Percentiles rank a stretch among this genome's conserved stretches.
Evolutionary conservation across 1,284 basidiomycete species (phyloP).

Genomic region (Hortiboletus rubellus): DNA sequence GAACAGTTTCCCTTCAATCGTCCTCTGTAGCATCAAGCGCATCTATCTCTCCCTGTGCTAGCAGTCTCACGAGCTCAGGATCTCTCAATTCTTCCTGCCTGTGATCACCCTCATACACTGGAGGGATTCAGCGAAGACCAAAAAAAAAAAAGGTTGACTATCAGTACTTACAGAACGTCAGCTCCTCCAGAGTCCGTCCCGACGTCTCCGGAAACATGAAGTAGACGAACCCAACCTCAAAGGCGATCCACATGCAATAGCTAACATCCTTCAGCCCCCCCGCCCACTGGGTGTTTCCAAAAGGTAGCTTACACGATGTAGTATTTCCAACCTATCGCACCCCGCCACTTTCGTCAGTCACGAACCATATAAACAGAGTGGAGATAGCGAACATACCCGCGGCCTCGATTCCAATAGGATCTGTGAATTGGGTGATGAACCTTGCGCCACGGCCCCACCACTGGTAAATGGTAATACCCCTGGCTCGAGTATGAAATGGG

Average conservation of each 20-base stretch:
- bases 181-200: constrained; percentile 54
- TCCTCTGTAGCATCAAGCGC: too few relatives aligned
- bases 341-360: not conserved
- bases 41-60: too few relatives aligned
- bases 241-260: constrained; percentile 36
- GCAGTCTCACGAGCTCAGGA: too few relatives aligned
- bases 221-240: constrained; percentile 49
- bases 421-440: constrained; percentile 10
- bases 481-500: constrained; percentile 19
- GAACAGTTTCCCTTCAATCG: too few relatives aligned
- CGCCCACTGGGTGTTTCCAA: not conserved
- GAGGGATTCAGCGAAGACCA: too few relatives aligned
- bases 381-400: constrained; percentile 1
- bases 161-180: constrained; percentile 43
- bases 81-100: too few relatives aligned
- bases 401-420: constrained; percentile 17
- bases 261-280: not conserved
- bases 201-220: constrained; percentile 57
- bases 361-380: not conserved
- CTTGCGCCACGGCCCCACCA: constrained; percentile 9
- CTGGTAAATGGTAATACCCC: constrained; percentile 19
- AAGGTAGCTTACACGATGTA: constrained; percentile 16
- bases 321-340: constrained; percentile 16
- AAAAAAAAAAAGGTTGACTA: too few relatives aligned
- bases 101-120: too few relatives aligned